These are phyloP conservation scores for Mortierella sp. DNA, from an alignment of 371 early-diverging fungal species.

Conservation along the genomic window DNA sequence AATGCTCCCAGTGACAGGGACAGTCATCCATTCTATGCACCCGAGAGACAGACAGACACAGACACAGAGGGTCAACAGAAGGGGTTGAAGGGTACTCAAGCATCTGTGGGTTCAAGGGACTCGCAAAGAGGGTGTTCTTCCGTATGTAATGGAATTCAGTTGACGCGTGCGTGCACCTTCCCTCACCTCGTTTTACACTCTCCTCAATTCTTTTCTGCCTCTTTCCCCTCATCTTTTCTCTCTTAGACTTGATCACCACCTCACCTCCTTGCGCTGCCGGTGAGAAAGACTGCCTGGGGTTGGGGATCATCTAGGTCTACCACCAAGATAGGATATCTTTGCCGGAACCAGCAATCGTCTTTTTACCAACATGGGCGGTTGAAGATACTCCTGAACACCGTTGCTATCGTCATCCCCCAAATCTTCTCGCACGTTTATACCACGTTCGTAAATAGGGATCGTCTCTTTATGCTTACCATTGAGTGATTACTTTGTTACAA, in stretches of 20 bases:
- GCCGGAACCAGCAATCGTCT: too few relatives aligned
- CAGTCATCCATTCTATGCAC: slow-evolving; percentile 7
- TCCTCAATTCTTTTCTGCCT: slow-evolving; percentile 3
- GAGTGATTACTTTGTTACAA: not conserved
- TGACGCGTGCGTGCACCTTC: slow-evolving; percentile 2
- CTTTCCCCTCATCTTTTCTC: slow-evolving; percentile 8
- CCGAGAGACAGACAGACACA: not conserved
- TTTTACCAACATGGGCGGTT: not conserved
- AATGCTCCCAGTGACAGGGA: slow-evolving; percentile 15
- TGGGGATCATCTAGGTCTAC: not conserved
- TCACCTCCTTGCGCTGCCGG: not conserved
- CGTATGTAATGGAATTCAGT: slow-evolving; percentile 18
- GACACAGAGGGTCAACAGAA: not conserved
- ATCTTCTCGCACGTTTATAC: not conserved
- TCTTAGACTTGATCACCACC: not conserved
- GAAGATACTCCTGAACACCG: not conserved
- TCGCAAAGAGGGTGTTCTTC: not conserved
- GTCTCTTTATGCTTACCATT: not conserved
- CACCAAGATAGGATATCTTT: not conserved
- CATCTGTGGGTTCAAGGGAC: not conserved
- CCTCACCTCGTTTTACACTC: not conserved
- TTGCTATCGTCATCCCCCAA: not conserved
- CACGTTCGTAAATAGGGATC: not conserved
- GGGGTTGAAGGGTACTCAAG: not conserved
- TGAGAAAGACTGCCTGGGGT: not conserved